Percentiles rank a stretch among this genome's conserved stretches.
Evolutionary conservation across 2,329 filamentous ascomycete genomes (phyloP).

Genomic region (Fusarium sambucinum): DNA sequence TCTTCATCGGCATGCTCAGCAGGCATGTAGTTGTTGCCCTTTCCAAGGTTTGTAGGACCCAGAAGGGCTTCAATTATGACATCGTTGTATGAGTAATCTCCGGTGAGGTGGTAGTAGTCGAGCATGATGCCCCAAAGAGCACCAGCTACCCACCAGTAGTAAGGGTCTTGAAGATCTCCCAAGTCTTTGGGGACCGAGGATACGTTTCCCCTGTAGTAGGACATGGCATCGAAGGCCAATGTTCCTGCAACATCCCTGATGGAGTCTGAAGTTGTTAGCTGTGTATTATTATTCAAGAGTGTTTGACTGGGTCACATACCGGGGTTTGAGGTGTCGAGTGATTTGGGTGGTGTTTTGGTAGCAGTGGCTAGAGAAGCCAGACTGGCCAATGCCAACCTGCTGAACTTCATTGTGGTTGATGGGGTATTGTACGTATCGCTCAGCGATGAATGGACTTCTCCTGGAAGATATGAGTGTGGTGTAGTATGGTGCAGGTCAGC

Average conservation of each 20-base stretch:
- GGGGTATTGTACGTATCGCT: conserved; percentile 13
- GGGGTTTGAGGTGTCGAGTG: conserved; percentile 37
- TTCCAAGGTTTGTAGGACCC: conserved; percentile 67
- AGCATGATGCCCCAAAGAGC: conserved; percentile 76
- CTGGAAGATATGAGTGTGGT: conserved; percentile 13
- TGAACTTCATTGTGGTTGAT: conserved; percentile 34
- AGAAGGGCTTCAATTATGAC: conserved; percentile 69
- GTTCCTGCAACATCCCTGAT: conserved; percentile 71
- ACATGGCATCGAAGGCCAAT: conserved; percentile 71
- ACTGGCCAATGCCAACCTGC: conserved; percentile 22
- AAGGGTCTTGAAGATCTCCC: conserved; percentile 73
- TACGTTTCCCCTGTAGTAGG: conserved; percentile 73
- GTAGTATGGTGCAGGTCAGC: conserved; percentile 1
- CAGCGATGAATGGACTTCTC: conserved; percentile 23
- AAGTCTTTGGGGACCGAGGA: conserved; percentile 66
- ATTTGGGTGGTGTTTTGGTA: conserved; percentile 34
- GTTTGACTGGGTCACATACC: conserved; percentile 22
- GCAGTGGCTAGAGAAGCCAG: conserved; percentile 33
- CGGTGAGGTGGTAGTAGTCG: conserved; percentile 76
- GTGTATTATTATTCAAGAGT: background rate
- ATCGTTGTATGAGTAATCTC: conserved; percentile 71
- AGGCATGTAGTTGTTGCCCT: conserved; percentile 70
- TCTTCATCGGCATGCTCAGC: conserved; percentile 68
- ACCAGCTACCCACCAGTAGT: conserved; percentile 77
- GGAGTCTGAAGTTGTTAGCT: conserved; percentile 61